Evolutionary conservation across 345 rosid species (phyloP), one percentile per base, ranked within the genome.

Genomic region (Aquilaria sinensis): DNA sequence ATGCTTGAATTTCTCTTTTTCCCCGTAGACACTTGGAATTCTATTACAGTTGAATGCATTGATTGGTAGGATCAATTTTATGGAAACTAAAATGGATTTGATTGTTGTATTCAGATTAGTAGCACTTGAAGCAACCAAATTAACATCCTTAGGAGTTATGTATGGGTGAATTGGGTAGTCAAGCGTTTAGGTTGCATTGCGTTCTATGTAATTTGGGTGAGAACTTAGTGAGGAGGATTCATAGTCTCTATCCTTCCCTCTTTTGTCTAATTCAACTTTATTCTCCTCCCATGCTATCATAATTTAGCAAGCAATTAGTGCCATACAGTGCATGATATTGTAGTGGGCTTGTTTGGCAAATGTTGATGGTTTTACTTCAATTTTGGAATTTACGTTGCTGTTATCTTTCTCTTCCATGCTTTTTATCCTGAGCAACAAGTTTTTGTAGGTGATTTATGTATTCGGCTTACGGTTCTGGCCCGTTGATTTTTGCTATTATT

Each of bases 151-250:
- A 23, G 1, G 23, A 23, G 23, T 23, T 23, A 23, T 23, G 23
- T 23, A 23, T 23, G 23, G 23, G 23, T 23, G 23, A 23, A 23
- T 23, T 23, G 23, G 23, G 23, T 23, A 23, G 23, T 23, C 23
- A 23, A 23, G 23, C 23, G 41, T 34, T 58, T 53, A 31, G 65
- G 45, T 30, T 57, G 57, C 48, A 10, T 62, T 53, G 47, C 29
- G 48, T 31, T 50, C 49, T 53, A 29, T 50, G 51, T 41, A 63
- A 58, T 41, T 43, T 51, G 57, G 63, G 31, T 31, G 43, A 56
- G 43, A 37, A 37, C 43, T 37, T 16, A 31, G 41, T 33, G 15
- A 50, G 51, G 49, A 14, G 31, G 47, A 13, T 43, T 60, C 12
- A 34, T 10, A 43, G 37, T 71, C 43, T 34, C 13, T n/a, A 48